Conservation (phyloP, 1,284 basidiomycete species). For the Moesziomyces sp. region DNA sequence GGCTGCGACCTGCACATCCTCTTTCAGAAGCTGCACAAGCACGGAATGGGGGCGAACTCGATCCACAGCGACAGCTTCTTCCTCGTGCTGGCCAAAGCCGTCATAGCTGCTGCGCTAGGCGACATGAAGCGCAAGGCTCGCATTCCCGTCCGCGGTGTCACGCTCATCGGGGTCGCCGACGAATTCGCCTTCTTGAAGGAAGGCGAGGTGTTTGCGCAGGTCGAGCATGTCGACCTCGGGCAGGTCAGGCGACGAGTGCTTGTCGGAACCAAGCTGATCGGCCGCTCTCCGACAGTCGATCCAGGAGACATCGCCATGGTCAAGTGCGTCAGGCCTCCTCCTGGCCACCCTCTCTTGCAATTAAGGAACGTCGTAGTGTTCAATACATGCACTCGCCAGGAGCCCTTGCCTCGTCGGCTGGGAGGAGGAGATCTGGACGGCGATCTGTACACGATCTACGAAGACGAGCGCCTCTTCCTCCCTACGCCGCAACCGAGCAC, state of each 20-base stretch:
- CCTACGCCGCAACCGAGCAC: slow-evolving; percentile 61
- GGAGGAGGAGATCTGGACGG: slow-evolving; percentile 52
- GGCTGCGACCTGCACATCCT: slow-evolving; percentile 20
- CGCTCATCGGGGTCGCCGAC: slow-evolving; percentile 40
- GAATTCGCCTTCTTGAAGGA: slow-evolving; percentile 41
- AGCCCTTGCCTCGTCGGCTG: slow-evolving; percentile 36
- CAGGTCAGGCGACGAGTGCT: slow-evolving; percentile 21
- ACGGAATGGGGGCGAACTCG: slow-evolving; percentile 13
- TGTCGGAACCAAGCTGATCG: slow-evolving; percentile 36
- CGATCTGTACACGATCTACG: slow-evolving; percentile 70
- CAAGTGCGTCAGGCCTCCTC: slow-evolving; percentile 27
- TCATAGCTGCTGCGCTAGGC: slow-evolving; percentile 33
- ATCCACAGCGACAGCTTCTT: slow-evolving; percentile 29
- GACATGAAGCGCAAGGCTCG: slow-evolving; percentile 47
- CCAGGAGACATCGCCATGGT: slow-evolving; percentile 45
- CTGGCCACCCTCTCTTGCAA: slow-evolving; percentile 37
- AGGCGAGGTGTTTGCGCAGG: slow-evolving; percentile 40
- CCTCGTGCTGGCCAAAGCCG: slow-evolving; percentile 14
- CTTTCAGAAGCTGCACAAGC: slow-evolving; percentile 26
- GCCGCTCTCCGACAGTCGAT: slow-evolving; percentile 44
- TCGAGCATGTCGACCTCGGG: slow-evolving; percentile 18
- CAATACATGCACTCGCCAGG: slow-evolving; percentile 17
- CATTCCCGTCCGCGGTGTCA: slow-evolving; percentile 30
- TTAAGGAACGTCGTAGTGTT: slow-evolving; percentile 53
- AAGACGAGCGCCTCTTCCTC: slow-evolving; percentile 71